phyloP scores from a whole-genome alignment of 2,329 filamentous ascomycete species.

The Pyrenophora teres region DNA sequence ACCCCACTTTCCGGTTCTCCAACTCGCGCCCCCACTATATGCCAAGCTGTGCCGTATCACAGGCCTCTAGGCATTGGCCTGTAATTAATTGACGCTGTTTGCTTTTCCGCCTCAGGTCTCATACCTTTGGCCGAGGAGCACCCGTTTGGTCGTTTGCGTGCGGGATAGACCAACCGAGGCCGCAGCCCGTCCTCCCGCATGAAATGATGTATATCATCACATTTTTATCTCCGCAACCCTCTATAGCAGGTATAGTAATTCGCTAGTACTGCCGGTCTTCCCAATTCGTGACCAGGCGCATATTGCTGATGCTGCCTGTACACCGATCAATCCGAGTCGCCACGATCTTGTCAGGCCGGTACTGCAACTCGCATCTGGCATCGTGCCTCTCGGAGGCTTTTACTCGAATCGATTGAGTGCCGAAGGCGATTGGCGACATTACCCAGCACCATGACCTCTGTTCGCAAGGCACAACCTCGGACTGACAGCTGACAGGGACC shows the following conservation, averaged over 20 bases:
- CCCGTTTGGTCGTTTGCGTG: too few species aligned
- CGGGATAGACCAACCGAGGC: too few species aligned
- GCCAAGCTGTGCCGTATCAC: background rate
- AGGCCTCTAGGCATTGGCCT: too few species aligned
- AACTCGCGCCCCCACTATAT: background rate
- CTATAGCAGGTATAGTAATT: background rate
- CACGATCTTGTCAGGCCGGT: background rate
- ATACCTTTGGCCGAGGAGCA: background rate
- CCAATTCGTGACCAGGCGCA: constrained; percentile 6
- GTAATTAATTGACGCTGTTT: background rate
- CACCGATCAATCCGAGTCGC: background rate
- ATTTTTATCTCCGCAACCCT: constrained; percentile 3
- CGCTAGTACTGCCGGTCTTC: background rate
- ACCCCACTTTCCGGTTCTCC: constrained; percentile 1
- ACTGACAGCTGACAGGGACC: constrained; percentile 4
- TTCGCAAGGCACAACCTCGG: background rate
- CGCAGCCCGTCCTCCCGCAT: too few species aligned
- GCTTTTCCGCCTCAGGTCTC: constrained; percentile 3
- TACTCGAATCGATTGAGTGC: background rate
- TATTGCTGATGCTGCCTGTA: background rate
- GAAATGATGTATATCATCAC: too few species aligned
- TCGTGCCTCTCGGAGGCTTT: background rate
- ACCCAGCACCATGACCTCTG: background rate
- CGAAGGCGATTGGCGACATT: constrained; percentile 1
- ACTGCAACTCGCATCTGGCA: background rate